A percentile compares a stretch with the other conserved stretches of the same genome.
Evolutionary conservation across 257 asterid species (phyloP).

Genomic region (Asclepias syriaca): DNA sequence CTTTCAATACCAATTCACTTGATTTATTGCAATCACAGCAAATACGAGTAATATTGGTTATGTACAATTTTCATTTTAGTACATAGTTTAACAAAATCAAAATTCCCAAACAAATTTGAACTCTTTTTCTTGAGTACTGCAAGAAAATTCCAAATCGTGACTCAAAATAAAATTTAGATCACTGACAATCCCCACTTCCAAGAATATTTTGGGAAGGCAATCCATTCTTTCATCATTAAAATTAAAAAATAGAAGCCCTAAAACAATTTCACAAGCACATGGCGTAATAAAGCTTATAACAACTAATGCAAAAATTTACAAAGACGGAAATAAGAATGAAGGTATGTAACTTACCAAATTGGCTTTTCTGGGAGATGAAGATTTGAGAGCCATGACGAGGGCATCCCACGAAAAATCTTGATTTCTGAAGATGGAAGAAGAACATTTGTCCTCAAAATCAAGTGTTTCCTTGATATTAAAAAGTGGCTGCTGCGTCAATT

Average conservation of each 20-base stretch:
- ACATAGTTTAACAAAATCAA: not conserved
- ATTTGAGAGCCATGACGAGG: slow-evolving; percentile 33
- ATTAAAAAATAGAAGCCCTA: not conserved
- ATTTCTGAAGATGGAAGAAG: slow-evolving; percentile 18
- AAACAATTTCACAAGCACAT: not conserved
- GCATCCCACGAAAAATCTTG: slow-evolving; percentile 37
- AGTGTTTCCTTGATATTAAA: slow-evolving; percentile 35
- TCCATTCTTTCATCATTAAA: not conserved
- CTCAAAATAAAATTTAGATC: not conserved
- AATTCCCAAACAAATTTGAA: not conserved
- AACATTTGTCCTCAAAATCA: slow-evolving; percentile 28
- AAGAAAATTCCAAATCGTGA: not conserved
- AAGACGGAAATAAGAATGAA: not conserved
- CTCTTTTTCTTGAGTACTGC: not conserved
- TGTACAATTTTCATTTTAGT: not conserved
- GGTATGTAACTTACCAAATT: slow-evolving; percentile 32
- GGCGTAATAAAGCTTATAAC: not conserved
- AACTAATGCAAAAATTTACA: not conserved
- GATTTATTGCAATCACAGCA: not conserved
- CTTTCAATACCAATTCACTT: slow-evolving; percentile 2
- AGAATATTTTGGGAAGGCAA: not conserved
- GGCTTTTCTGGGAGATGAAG: slow-evolving; percentile 44
- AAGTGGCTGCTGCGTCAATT: slow-evolving; percentile 30
- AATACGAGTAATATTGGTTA: not conserved
- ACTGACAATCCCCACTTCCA: no score